These are phyloP conservation scores for Pichia sp. DNA, from an alignment of 1,139 yeast species.

Conservation along the genomic window DNA sequence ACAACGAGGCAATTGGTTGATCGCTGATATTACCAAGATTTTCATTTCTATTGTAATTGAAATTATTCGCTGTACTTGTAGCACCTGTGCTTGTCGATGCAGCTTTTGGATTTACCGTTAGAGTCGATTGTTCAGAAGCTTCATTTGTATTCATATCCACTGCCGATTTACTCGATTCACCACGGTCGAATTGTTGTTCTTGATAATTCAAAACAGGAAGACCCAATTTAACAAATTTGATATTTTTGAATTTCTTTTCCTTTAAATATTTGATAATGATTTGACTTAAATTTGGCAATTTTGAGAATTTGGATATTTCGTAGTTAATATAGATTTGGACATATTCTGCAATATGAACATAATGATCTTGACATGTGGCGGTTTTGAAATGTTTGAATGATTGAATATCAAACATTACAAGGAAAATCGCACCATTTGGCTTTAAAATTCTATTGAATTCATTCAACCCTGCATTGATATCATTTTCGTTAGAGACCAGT, in stretches of 20 bases:
- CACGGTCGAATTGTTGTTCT: neutral
- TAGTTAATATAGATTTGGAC: slow-evolving; percentile 14
- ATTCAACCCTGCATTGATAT: slow-evolving; percentile 18
- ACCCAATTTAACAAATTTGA: slow-evolving; percentile 28
- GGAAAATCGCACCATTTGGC: slow-evolving; percentile 29
- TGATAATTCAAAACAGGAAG: slow-evolving; percentile 23
- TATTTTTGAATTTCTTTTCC: slow-evolving; percentile 26
- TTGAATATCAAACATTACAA: slow-evolving; percentile 16
- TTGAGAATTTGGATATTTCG: slow-evolving; percentile 10
- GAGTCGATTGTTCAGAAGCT: neutral
- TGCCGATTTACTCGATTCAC: neutral
- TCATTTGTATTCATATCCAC: neutral
- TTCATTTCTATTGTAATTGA: neutral
- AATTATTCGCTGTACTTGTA: neutral
- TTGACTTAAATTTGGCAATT: slow-evolving; percentile 21
- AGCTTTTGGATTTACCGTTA: neutral
- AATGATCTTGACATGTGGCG: slow-evolving; percentile 1
- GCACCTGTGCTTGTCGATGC: no score
- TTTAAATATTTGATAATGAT: slow-evolving; percentile 23
- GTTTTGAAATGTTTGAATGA: slow-evolving; percentile 1
- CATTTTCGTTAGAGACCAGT: slow-evolving; percentile 17
- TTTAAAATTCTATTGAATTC: slow-evolving; percentile 31
- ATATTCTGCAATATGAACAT: slow-evolving; percentile 12
- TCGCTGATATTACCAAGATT: slow-evolving; percentile 3
- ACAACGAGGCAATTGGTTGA: slow-evolving; percentile 23